Conservation (phyloP, 257 asterid species). For the Plantago elongata region DNA sequence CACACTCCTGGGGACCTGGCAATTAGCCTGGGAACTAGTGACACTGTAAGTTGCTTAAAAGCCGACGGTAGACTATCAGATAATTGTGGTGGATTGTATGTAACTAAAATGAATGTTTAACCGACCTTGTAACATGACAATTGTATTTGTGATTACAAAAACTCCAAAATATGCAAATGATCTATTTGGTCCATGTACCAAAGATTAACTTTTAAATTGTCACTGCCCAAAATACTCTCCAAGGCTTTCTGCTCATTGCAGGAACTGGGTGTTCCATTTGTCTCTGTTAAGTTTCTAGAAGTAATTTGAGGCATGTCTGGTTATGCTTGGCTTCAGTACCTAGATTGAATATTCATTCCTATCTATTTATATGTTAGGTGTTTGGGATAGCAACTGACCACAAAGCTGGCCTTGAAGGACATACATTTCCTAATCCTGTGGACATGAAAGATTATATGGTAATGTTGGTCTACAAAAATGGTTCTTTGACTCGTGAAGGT, state of each 20-base stretch:
- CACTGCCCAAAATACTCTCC: not conserved
- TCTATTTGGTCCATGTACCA: not conserved
- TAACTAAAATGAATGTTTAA: too few relatives aligned
- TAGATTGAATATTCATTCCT: not conserved
- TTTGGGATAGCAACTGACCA: constrained; percentile 56
- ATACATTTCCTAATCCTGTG: constrained; percentile 64
- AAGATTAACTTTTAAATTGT: not conserved
- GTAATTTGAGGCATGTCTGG: not conserved
- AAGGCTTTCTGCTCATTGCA: too few relatives aligned
- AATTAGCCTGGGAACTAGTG: constrained; percentile 73
- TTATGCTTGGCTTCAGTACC: constrained; percentile 1
- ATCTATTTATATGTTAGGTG: constrained; percentile 27
- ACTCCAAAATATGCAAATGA: not conserved
- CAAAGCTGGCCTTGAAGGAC: constrained; percentile 57
- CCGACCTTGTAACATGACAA: not conserved
- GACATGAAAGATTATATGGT: constrained; percentile 53
- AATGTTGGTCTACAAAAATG: constrained; percentile 64
- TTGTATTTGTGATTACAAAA: constrained; percentile 2
- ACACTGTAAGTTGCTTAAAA: constrained; percentile 44
- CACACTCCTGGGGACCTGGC: constrained; percentile 64
- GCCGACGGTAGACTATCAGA: not conserved
- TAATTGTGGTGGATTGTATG: not conserved
- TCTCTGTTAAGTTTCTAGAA: not conserved
- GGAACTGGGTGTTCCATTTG: not conserved
- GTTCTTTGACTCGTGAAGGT: constrained; percentile 77